phyloP scores from a whole-genome alignment of 2,329 filamentous ascomycete species.

The Ceratocystiopsis minuta region DNA sequence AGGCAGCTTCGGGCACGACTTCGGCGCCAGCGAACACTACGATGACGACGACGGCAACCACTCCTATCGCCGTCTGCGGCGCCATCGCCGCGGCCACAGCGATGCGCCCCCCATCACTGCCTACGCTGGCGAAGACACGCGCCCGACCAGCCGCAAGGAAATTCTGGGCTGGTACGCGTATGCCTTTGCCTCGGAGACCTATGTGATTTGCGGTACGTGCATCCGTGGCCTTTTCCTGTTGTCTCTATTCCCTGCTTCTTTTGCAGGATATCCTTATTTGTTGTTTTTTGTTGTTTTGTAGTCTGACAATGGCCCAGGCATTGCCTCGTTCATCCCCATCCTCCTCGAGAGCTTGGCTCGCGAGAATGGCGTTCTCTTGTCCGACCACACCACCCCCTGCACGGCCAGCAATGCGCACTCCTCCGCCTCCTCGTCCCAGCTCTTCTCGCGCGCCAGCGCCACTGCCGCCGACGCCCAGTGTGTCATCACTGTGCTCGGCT shows the following conservation, averaged over 20 bases:
- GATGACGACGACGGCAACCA: slow-evolving; percentile 5
- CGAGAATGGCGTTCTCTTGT: slow-evolving; percentile 74
- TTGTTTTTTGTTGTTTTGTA: no score
- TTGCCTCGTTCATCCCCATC: slow-evolving; percentile 83
- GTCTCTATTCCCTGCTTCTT: no score
- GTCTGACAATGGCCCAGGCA: background rate
- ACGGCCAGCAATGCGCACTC: slow-evolving; percentile 30
- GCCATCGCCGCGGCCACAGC: slow-evolving; percentile 20
- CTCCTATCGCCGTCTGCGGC: slow-evolving; percentile 19
- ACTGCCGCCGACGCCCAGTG: slow-evolving; percentile 47
- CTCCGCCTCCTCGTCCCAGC: background rate
- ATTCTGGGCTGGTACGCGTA: slow-evolving; percentile 91
- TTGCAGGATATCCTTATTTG: background rate
- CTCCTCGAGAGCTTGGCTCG: slow-evolving; percentile 83
- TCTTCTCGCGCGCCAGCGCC: slow-evolving; percentile 10
- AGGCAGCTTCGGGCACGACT: background rate
- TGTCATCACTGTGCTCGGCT: slow-evolving; percentile 61
- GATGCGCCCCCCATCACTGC: slow-evolving; percentile 15
- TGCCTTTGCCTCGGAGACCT: slow-evolving; percentile 89
- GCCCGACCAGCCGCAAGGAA: slow-evolving; percentile 77
- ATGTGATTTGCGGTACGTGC: slow-evolving; percentile 72
- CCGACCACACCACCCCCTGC: slow-evolving; percentile 61
- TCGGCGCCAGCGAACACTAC: background rate
- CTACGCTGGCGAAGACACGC: slow-evolving; percentile 70
- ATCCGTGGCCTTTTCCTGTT: no score